Evolutionary conservation across 805 yeast species (phyloP).

Genomic region (Zygosaccharomyces siamensis): DNA sequence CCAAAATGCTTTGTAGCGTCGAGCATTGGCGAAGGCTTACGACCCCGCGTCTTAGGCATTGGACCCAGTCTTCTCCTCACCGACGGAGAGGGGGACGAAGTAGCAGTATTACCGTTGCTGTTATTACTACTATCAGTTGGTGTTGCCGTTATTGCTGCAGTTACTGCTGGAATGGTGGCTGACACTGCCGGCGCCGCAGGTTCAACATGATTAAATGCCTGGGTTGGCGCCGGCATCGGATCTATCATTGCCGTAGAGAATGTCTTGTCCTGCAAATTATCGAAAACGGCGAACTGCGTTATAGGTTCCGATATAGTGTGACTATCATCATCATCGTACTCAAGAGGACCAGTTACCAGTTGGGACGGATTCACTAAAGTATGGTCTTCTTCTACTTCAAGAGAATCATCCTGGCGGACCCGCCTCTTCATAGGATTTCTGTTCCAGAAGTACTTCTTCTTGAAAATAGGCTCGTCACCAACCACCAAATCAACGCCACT

Average conservation of each 20-base stretch:
- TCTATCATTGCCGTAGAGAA: background rate
- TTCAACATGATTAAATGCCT: background rate
- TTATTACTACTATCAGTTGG: background rate
- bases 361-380: conserved; percentile 17
- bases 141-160: background rate
- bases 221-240: background rate
- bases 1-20: conserved; percentile 55
- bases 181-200: background rate
- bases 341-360: conserved; percentile 7
- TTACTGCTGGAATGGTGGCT: too few species aligned
- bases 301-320: conserved; percentile 10
- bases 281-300: conserved; percentile 11
- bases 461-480: conserved; percentile 19
- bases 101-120: background rate
- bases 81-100: conserved; percentile 8
- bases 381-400: conserved; percentile 15
- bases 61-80: conserved; percentile 19
- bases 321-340: conserved; percentile 8
- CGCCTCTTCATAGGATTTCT: conserved; percentile 18
- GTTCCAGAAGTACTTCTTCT: conserved; percentile 29
- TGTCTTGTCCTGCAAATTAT: background rate
- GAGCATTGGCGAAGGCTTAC: conserved; percentile 58
- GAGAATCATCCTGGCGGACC: conserved; percentile 1
- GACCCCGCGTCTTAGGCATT: conserved; percentile 50
- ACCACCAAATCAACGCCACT: conserved; percentile 3